These are phyloP conservation scores for Penicillium griseofulvum DNA, from an alignment of 2,329 filamentous ascomycete species.

Conservation along the genomic window DNA sequence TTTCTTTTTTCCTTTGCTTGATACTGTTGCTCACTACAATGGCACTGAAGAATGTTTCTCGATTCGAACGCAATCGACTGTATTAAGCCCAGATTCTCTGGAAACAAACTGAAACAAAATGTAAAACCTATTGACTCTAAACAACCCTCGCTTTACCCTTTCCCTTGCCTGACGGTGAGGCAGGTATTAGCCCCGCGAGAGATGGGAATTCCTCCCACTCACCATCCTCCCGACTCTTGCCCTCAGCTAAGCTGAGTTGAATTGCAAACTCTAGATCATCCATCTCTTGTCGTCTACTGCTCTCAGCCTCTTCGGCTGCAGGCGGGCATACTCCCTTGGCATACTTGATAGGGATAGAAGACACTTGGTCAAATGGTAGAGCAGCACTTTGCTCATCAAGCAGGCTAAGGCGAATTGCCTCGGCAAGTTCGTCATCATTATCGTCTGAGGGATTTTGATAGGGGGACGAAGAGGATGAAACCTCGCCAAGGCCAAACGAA, in stretches of 20 bases:
- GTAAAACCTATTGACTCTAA: background rate
- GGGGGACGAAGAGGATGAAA: constrained; percentile 39
- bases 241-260: constrained; percentile 61
- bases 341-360: constrained; percentile 38
- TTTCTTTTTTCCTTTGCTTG: background rate
- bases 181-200: constrained; percentile 19
- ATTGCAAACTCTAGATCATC: constrained; percentile 62
- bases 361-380: constrained; percentile 15
- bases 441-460: constrained; percentile 44
- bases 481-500: constrained; percentile 28
- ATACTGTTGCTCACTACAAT: background rate
- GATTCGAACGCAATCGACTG: background rate
- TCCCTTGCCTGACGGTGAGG: constrained; percentile 26
- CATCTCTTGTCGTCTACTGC: constrained; percentile 48
- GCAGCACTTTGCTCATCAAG: constrained; percentile 34
- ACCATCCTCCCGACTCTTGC: constrained; percentile 46
- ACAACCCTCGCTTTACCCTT: constrained; percentile 36
- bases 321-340: constrained; percentile 25
- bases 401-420: constrained; percentile 59
- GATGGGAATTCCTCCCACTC: constrained; percentile 35
- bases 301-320: constrained; percentile 25
- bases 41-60: background rate
- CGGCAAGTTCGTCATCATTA: constrained; percentile 58
- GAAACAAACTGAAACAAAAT: background rate
- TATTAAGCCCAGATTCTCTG: background rate